Evolutionary conservation across 2,329 filamentous ascomycete genomes (phyloP).

Genomic region (Ophiocordyceps polyrhachis-furcata): DNA sequence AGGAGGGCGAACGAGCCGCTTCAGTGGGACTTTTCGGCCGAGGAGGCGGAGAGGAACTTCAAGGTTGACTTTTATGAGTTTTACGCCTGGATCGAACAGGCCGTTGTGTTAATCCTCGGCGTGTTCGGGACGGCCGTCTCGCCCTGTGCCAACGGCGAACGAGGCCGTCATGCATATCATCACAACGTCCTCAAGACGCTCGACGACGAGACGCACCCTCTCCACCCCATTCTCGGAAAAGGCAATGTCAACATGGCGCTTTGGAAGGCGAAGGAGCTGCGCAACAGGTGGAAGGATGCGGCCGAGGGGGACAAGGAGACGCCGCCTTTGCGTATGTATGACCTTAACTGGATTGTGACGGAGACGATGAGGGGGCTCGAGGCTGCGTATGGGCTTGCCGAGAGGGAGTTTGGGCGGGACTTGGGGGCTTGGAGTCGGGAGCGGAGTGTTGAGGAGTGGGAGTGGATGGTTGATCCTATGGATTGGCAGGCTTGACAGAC

Average conservation of each 20-base stretch:
- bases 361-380: slow-evolving; percentile 41
- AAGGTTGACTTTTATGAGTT: slow-evolving; percentile 66
- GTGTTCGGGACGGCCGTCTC: slow-evolving; percentile 39
- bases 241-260: slow-evolving; percentile 39
- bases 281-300: slow-evolving; percentile 56
- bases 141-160: neutral
- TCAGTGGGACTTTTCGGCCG: slow-evolving; percentile 14
- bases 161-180: slow-evolving; percentile 38
- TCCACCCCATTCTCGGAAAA: slow-evolving; percentile 34
- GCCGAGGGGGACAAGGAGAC: slow-evolving; percentile 23
- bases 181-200: slow-evolving; percentile 49
- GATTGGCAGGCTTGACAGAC: slow-evolving; percentile 15
- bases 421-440: neutral
- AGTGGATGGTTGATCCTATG: slow-evolving; percentile 22
- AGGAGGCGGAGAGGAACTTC: slow-evolving; percentile 47
- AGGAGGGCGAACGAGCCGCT: slow-evolving; percentile 24
- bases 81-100: slow-evolving; percentile 54
- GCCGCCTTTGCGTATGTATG: slow-evolving; percentile 34
- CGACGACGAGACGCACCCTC: slow-evolving; percentile 34
- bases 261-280: slow-evolving; percentile 46
- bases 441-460: slow-evolving; percentile 13
- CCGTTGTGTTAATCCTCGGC: slow-evolving; percentile 45
- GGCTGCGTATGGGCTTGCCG: slow-evolving; percentile 32
- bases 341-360: slow-evolving; percentile 39
- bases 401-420: slow-evolving; percentile 8